These are phyloP conservation scores for Acer saccharum DNA, from an alignment of 345 rosid genomes.

Conservation along the genomic window DNA sequence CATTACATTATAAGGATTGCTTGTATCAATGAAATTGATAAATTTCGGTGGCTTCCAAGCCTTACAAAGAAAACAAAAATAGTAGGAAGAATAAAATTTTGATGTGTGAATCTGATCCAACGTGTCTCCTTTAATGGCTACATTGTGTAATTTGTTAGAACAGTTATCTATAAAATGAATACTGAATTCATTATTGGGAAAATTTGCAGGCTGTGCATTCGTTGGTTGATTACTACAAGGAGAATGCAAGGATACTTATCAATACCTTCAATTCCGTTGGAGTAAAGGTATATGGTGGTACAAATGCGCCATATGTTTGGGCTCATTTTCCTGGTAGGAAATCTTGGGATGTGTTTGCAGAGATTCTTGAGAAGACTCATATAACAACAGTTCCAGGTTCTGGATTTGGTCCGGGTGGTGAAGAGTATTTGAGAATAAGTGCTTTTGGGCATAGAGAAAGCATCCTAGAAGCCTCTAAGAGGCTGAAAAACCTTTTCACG, in stretches of 20 bases:
- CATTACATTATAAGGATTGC: no score
- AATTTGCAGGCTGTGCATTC: conserved; percentile 37
- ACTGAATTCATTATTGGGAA: conserved; percentile 5
- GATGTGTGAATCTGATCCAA: conserved; percentile 5
- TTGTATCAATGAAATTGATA: no score
- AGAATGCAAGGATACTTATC: conserved; percentile 52
- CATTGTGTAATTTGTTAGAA: background rate
- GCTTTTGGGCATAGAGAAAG: conserved; percentile 55
- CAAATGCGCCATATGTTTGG: conserved; percentile 77
- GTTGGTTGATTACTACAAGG: conserved; percentile 53
- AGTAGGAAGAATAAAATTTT: background rate
- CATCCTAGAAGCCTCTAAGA: conserved; percentile 63
- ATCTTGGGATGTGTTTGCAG: conserved; percentile 69
- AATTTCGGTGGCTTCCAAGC: no score
- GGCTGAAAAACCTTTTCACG: conserved; percentile 36
- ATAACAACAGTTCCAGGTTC: conserved; percentile 71
- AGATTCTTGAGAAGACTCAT: conserved; percentile 68
- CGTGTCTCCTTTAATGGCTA: background rate
- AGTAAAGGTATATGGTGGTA: conserved; percentile 57
- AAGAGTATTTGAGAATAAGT: conserved; percentile 64
- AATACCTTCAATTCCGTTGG: conserved; percentile 50
- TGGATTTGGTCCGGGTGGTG: conserved; percentile 82
- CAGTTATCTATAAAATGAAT: background rate
- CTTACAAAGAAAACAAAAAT: background rate
- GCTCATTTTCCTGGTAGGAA: conserved; percentile 58